Base-by-base conservation (phyloP, 1,284 basidiomycete species). In the Moniliophthora roreri region DNA sequence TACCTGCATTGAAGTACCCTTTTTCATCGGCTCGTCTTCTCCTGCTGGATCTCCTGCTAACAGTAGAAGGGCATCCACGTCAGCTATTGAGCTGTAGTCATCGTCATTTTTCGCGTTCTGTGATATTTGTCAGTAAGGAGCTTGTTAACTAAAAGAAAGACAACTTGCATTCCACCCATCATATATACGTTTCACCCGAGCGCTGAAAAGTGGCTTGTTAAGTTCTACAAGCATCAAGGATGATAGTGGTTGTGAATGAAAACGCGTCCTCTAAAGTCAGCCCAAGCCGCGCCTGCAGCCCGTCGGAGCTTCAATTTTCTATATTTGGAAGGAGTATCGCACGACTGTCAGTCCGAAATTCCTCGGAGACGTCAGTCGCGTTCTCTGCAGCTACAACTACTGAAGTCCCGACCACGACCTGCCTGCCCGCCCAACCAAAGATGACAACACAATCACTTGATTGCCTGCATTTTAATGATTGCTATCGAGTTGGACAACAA, bases 1-100 rank as follows among this genome's bases (percentile, higher is more conserved):
- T 56, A 93, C 94, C 77, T 97, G 94, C 51, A 96, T 80, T 40
- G 91, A 89, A 9, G 89, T 91, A n/a, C 91, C 89, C 68, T 96
- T 96, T 59, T 84, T 80, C 62, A 92, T 87, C 32, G 91, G 83
- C 57, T 90, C 88, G 58, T 93, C 88, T 58, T 95, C 93, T 7
- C 85, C 82, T 3, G 85, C 86, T 18, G 91, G 87, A 60, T 95
- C 92, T 21, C 94, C 94, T 26, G 91, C 86, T 26, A 90, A 67
- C 28, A 96, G 73, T 8, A 93, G 69, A n/a, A 96, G 69, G 13
- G 87, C 85, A 59, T 90, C 86, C 11, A 78, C 76, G 47, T 84
- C 82, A 7, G 82, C 80, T 66, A 91, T 75, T 8, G 85, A 77
- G 58, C 76, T 78, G 59, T 83, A 85, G 54, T 93, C 89, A 36